Evolutionary conservation across 768 basidiomycete species (phyloP).

Genomic region (Boletus rubescentipes): DNA sequence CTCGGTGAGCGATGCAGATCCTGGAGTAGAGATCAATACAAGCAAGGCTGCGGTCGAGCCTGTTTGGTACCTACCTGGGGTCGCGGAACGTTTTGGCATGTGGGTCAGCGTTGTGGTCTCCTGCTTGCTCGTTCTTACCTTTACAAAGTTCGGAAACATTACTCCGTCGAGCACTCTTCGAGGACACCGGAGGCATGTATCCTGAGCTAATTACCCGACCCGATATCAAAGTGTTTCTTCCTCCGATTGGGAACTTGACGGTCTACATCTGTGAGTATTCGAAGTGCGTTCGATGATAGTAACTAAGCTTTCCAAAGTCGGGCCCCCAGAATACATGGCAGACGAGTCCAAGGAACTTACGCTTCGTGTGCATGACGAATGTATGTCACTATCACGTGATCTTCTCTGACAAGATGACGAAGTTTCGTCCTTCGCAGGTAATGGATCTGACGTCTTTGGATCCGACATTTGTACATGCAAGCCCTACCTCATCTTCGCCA

Average conservation of each 20-base stretch:
- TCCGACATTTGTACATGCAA: constrained; percentile 93
- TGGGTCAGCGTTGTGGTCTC: constrained; percentile 36
- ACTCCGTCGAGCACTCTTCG: constrained; percentile 89
- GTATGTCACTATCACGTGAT: constrained; percentile 39
- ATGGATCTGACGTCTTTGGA: constrained; percentile 95
- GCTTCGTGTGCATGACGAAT: constrained; percentile 92
- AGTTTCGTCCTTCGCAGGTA: constrained; percentile 46
- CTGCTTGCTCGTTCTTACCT: not conserved
- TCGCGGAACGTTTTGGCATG: constrained; percentile 94
- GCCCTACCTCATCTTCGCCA: constrained; percentile 89
- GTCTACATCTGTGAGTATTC: constrained; percentile 80
- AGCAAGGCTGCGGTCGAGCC: constrained; percentile 96
- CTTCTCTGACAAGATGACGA: not conserved
- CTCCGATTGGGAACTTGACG: constrained; percentile 88
- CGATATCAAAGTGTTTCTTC: constrained; percentile 94
- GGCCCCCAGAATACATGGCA: constrained; percentile 73
- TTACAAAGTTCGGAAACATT: constrained; percentile 69
- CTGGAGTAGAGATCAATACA: constrained; percentile 85
- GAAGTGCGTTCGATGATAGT: not conserved
- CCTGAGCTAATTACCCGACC: constrained; percentile 94
- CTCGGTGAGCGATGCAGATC: constrained; percentile 49
- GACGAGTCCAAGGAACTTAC: constrained; percentile 81
- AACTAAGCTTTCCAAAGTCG: constrained; percentile 49
- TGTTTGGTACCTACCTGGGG: constrained; percentile 92
- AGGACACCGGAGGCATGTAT: constrained; percentile 95